Conservation (phyloP, 2,329 filamentous ascomycete species). For the Coniochaeta sp. region DNA sequence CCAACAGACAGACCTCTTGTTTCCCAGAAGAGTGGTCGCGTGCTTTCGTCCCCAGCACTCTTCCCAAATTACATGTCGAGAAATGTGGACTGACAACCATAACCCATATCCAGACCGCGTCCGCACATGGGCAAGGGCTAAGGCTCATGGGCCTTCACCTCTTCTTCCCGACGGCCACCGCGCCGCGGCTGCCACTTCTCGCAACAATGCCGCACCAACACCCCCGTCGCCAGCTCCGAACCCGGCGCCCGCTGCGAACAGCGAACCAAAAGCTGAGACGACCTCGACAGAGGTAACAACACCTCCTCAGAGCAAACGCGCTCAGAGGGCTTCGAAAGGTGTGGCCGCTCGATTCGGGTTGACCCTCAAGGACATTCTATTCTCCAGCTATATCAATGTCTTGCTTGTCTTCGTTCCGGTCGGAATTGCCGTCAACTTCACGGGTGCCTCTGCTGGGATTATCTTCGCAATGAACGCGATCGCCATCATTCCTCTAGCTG, state of each 20-base stretch:
- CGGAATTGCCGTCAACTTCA: conserved; percentile 59
- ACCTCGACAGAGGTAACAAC: conserved; percentile 15
- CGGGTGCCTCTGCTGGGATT: conserved; percentile 48
- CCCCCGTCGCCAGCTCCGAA: conserved; percentile 9
- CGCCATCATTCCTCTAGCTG: conserved; percentile 68
- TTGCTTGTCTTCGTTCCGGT: conserved; percentile 72
- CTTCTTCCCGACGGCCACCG: conserved; percentile 29
- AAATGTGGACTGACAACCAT: not conserved
- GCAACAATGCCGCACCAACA: conserved; percentile 7
- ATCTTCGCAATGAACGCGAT: conserved; percentile 70
- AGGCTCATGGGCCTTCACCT: conserved; percentile 44
- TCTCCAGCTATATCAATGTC: conserved; percentile 72
- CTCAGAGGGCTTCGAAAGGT: conserved; percentile 5
- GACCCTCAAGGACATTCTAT: conserved; percentile 53
- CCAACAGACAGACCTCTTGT: not conserved
- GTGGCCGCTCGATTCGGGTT: conserved; percentile 29
- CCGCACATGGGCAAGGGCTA: conserved; percentile 46
- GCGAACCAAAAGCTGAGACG: conserved; percentile 14
- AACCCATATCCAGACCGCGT: conserved; percentile 37
- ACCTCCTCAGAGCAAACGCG: conserved; percentile 14
- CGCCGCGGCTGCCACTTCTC: not conserved
- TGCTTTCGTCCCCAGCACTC: not conserved
- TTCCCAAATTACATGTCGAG: not conserved
- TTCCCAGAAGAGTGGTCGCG: not conserved
- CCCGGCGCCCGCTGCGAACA: not conserved